Evolutionary conservation across 805 yeast genomes (phyloP), one percentile per base, ranked within the genome.

Genomic region (Hanseniaspora taiwanica): DNA sequence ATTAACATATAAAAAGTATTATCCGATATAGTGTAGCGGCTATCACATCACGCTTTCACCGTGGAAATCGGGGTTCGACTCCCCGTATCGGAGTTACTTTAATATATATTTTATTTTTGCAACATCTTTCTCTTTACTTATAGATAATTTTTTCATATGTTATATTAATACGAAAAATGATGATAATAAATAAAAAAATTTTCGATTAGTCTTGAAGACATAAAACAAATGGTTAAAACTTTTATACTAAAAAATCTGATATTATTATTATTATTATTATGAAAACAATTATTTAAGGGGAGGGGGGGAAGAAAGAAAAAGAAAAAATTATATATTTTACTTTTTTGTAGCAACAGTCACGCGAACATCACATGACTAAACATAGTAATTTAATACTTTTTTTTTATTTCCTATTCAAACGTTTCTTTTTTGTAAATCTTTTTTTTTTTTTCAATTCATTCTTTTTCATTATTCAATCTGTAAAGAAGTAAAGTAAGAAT

Each of bases 1-100:
- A n/a, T n/a, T n/a, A n/a, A n/a, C n/a, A n/a, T n/a, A n/a, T n/a
- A n/a, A n/a, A n/a, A n/a, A n/a, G n/a, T n/a, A 20, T 23, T 2
- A 39, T 55, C 60, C 60, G 60, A 55, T 55, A 56, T 55, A 55
- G 60, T 56, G 60, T 56, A 56, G 54, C 58, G 60, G 60, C 60
- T 56, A 56, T 56, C 60, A 56, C 60, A 55, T 53, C 58, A 56
- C 59, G 60, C 54, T 56, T 58, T 56, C 60, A 56, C 60, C 60
- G 60, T 56, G 59, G 60, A 49, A 52, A 56, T 57, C 60, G 56
- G 60, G 60, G 60, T 56, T 56, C 60, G 54, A 56, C 59, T 56
- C 60, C 60, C 60, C 55, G 59, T 52, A 47, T 55, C 59, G 59
- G 59, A 55, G 53, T 13, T 27, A 23, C 14, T 41, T 41, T 31